Evolutionary conservation across 345 rosid genomes (phyloP).

Genomic region (Linum tenue): DNA sequence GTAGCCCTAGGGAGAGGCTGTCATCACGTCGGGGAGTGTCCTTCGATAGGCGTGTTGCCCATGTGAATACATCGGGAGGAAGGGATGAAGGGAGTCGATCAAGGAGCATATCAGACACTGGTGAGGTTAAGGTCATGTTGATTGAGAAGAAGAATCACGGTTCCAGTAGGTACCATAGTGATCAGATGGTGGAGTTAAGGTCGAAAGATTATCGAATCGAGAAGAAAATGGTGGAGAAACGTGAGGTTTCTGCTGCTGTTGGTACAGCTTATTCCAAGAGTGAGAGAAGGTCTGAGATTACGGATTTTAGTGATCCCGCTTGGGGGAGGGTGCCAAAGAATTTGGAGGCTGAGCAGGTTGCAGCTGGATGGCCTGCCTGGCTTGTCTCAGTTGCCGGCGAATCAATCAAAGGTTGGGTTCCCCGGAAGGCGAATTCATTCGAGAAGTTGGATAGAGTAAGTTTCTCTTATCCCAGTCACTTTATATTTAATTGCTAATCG

Average conservation of each 20-base stretch:
- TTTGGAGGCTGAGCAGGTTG: conserved; percentile 47
- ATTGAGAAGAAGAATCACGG: conserved; percentile 44
- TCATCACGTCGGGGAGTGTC: conserved; percentile 33
- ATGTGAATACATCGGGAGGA: conserved; percentile 40
- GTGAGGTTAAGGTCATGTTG: conserved; percentile 42
- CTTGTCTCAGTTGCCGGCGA: conserved; percentile 67
- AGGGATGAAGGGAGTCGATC: conserved; percentile 43
- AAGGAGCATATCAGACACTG: conserved; percentile 28
- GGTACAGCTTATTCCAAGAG: neutral
- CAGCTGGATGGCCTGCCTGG: conserved; percentile 92
- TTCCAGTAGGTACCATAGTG: conserved; percentile 38
- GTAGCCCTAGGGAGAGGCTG: conserved; percentile 34
- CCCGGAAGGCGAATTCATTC: conserved; percentile 53
- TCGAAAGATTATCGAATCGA: conserved; percentile 18
- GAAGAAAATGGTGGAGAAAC: conserved; percentile 14
- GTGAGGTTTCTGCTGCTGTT: conserved; percentile 10
- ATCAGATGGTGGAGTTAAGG: conserved; percentile 35
- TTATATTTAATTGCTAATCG: neutral
- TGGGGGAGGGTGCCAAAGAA: conserved; percentile 34
- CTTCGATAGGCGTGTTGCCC: conserved; percentile 46
- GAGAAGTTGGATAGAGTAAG: conserved; percentile 77
- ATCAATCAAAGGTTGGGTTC: conserved; percentile 79
- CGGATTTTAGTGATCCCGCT: conserved; percentile 23
- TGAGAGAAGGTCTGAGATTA: conserved; percentile 19
- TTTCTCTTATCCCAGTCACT: neutral